Evolutionary conservation across 2,329 filamentous ascomycete species (phyloP).

Genomic region (Aspergillus pseudotamarii): DNA sequence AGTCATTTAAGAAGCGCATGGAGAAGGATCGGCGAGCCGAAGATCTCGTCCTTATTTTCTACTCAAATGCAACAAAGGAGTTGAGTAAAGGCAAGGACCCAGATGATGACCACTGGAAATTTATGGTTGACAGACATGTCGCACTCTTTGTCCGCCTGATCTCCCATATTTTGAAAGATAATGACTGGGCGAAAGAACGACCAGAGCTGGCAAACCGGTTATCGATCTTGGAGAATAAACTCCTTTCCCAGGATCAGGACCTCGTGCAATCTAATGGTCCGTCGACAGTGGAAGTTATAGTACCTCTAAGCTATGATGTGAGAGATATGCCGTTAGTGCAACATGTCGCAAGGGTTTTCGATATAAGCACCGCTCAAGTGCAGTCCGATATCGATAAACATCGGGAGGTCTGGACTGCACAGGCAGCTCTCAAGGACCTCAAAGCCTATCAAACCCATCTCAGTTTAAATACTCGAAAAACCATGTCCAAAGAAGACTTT

Average conservation of each 20-base stretch:
- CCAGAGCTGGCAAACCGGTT: constrained; percentile 81
- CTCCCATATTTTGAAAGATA: constrained; percentile 74
- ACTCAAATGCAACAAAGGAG: constrained; percentile 90
- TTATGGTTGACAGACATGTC: constrained; percentile 89
- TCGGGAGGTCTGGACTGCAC: constrained; percentile 82
- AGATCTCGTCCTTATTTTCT: constrained; percentile 93
- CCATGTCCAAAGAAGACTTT: constrained; percentile 83
- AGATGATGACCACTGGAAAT: constrained; percentile 86
- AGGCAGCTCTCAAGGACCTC: constrained; percentile 84
- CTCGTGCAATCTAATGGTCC: constrained; percentile 67
- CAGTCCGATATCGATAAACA: constrained; percentile 86
- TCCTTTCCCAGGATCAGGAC: constrained; percentile 92
- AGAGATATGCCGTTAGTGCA: constrained; percentile 97
- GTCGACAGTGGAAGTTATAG: constrained; percentile 74
- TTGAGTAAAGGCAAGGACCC: constrained; percentile 74
- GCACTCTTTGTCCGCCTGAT: constrained; percentile 91
- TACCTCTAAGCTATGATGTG: constrained; percentile 85
- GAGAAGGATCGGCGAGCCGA: constrained; percentile 93
- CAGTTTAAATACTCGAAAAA: constrained; percentile 74
- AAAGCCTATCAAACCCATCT: constrained; percentile 92
- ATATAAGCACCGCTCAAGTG: constrained; percentile 73
- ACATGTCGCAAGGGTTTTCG: constrained; percentile 83
- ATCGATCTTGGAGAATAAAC: constrained; percentile 83
- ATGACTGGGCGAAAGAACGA: constrained; percentile 82
- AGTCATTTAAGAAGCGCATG: constrained; percentile 83